Conservation (phyloP, 2,329 filamentous ascomycete genomes). For the Fusarium multiceps region DNA sequence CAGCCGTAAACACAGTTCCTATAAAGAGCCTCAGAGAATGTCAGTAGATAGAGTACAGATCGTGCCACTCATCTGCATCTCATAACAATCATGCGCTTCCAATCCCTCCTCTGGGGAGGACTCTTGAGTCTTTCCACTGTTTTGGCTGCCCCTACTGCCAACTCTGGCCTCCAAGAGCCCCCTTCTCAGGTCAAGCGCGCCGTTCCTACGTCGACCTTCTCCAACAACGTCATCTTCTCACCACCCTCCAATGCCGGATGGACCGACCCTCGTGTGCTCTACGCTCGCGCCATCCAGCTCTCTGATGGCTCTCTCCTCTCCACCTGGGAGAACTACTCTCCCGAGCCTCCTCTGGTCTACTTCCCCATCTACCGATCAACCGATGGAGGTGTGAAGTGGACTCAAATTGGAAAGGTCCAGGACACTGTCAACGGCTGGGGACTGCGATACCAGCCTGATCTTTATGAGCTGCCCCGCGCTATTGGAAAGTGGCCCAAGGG, state of each 20-base stretch:
- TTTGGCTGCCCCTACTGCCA: constrained; percentile 28
- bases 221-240: constrained; percentile 53
- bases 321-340: constrained; percentile 68
- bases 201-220: constrained; percentile 35
- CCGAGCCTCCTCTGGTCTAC: constrained; percentile 64
- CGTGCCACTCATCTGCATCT: not conserved
- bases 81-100: constrained; percentile 17
- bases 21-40: not conserved
- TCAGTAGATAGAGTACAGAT: no score
- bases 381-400: constrained; percentile 70
- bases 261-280: constrained; percentile 58
- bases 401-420: constrained; percentile 70
- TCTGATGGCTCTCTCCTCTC: constrained; percentile 60
- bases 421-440: constrained; percentile 74
- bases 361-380: constrained; percentile 66
- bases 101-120: constrained; percentile 30
- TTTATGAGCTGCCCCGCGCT: constrained; percentile 70
- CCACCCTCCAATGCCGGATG: constrained; percentile 51
- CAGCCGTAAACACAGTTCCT: not conserved
- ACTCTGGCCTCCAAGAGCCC: constrained; percentile 4
- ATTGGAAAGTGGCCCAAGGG: constrained; percentile 70
- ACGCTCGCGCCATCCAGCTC: constrained; percentile 59
- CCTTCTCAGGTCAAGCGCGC: constrained; percentile 23
- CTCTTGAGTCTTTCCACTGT: constrained; percentile 33
- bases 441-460: constrained; percentile 76